Base-by-base conservation (phyloP, 2,329 filamentous ascomycete genomes). In the Diaporthe velutina region DNA sequence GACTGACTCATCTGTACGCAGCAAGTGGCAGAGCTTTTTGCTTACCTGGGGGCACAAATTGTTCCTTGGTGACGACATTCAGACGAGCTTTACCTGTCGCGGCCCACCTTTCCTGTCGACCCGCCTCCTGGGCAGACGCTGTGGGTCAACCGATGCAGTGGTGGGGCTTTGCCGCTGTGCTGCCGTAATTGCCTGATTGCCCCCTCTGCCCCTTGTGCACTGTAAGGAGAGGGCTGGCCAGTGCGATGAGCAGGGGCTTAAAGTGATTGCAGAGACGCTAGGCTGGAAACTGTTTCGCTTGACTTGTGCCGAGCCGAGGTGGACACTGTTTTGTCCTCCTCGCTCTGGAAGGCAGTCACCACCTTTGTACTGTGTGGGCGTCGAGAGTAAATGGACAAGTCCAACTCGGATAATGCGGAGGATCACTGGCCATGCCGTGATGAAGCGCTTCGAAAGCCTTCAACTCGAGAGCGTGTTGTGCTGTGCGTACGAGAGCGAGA, bases 201-300 rank as follows among this genome's bases (percentile, higher is more conserved):
- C n/a, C n/a, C n/a, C n/a, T n/a, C n/a, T n/a, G n/a, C n/a, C n/a
- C 58, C n/a, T 35, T 61, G 58, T 61, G 25, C 58, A 45, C 38
- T 28, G 57, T 48, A 48, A n/a, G 40, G 38, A 22, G 25, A 25
- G 38, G 25, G 64, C 45, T 38, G 64, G 45, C 45, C 64, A 28
- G 64, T 68, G 52, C 28, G 19, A 28, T 19, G 67, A 12, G 52
- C 70, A 72, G 45, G 70, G 70, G 70, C 28, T 12, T 72, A 58
- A 64, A 72, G 70, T 72, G 70, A 61, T 72, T 72, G 70, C 70
- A 72, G 70, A 28, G 70, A 30, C 57, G 57, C 70, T 72, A 72
- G 42, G 60, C 57, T 42, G 30, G 48, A 72, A 72, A 42, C 40
- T 12, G 22, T 25, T 38, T 72, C 15, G 64, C 48, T 68, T 25